These are phyloP conservation scores for Backusella circina DNA, from an alignment of 192 early-diverging fungal species.

Conservation along the genomic window DNA sequence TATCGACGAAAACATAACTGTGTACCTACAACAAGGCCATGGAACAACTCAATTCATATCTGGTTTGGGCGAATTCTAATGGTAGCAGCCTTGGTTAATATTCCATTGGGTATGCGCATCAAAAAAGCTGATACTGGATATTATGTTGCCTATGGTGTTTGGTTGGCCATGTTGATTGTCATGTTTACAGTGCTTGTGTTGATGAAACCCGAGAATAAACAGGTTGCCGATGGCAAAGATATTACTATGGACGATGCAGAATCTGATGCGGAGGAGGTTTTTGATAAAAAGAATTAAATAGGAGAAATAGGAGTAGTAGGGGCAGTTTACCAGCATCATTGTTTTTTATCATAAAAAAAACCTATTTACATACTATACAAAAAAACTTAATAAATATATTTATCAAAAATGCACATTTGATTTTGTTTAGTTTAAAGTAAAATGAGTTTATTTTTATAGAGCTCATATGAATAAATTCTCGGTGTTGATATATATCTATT, in stretches of 20 bases:
- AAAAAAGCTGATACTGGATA: not conserved
- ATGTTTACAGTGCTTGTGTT: not conserved
- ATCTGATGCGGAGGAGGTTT: not conserved
- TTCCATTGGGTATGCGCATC: conserved; percentile 14
- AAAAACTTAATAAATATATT: not conserved
- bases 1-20: not conserved
- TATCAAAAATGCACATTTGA: not conserved
- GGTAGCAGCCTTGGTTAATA: conserved; percentile 6
- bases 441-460: not conserved
- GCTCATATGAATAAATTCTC: not conserved
- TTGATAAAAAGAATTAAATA: not conserved
- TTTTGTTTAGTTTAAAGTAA: not conserved
- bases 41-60: conserved; percentile 16
- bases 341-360: not conserved
- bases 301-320: not conserved
- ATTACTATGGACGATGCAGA: not conserved
- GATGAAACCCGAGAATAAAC: not conserved
- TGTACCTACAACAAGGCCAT: not conserved
- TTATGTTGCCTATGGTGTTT: not conserved
- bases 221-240: not conserved
- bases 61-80: conserved; percentile 10
- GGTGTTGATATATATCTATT: not conserved
- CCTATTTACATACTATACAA: not conserved
- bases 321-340: not conserved
- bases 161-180: not conserved